Conservation (phyloP, 495 filamentous ascomycete species). For the Hyaloscypha bicolor region DNA sequence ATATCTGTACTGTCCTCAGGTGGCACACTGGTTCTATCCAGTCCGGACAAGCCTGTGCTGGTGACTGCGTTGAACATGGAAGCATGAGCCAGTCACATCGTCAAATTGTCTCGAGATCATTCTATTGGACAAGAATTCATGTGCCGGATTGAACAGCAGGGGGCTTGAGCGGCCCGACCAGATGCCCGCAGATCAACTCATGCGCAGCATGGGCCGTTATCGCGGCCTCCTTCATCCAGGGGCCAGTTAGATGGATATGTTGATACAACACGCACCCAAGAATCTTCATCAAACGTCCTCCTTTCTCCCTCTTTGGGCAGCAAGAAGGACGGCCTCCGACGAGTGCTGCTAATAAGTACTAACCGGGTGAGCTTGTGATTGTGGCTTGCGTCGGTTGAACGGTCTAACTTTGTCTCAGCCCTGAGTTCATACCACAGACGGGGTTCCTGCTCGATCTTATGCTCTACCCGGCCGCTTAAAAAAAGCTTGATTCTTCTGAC, state of each 20-base stretch:
- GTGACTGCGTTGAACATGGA: slow-evolving; percentile 8
- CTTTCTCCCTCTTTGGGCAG: background rate
- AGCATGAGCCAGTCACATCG: slow-evolving; percentile 12
- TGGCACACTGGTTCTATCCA: background rate
- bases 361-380: background rate
- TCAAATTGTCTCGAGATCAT: background rate
- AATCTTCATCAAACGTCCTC: background rate
- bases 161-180: slow-evolving; percentile 19
- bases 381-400: background rate
- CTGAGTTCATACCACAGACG: background rate
- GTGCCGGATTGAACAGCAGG: slow-evolving; percentile 12
- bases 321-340: background rate
- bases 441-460: background rate
- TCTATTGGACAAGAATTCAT: slow-evolving; percentile 12
- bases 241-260: background rate
- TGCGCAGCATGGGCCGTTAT: slow-evolving; percentile 3
- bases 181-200: slow-evolving; percentile 17
- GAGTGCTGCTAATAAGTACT: background rate
- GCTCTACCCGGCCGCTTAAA: background rate
- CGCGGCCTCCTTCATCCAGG: background rate
- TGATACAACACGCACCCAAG: background rate
- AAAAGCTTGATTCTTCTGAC: background rate
- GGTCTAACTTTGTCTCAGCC: background rate
- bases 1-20: background rate
- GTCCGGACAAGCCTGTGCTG: background rate